These are phyloP conservation scores for Leishmania martiniquensis DNA, from an alignment of 208 protist genomes.

Conservation along the genomic window DNA sequence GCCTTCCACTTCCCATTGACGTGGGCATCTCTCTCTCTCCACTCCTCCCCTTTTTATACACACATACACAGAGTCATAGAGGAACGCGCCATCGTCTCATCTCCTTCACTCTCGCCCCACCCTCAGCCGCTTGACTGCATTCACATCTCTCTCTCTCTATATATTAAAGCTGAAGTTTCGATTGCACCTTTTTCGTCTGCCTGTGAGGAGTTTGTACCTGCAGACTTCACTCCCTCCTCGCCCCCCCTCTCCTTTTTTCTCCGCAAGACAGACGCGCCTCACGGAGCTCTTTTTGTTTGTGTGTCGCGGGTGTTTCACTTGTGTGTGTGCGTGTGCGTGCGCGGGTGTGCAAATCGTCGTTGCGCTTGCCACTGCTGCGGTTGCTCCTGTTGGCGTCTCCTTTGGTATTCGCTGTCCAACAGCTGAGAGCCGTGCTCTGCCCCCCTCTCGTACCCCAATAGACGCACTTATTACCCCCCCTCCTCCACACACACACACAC, in stretches of 20 bases:
- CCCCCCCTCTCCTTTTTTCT: neutral
- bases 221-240: no score
- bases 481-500: no score
- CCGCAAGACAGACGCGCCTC: neutral
- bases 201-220: neutral
- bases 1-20: neutral
- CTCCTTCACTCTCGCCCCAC: conserved; percentile 1
- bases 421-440: neutral
- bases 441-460: neutral
- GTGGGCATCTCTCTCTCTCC: neutral
- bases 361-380: neutral
- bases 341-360: neutral
- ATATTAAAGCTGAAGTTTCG: neutral
- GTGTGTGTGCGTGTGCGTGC: neutral
- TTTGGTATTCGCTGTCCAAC: neutral
- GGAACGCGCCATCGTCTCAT: conserved; percentile 1
- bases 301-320: neutral
- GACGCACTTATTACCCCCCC: conserved; percentile 10
- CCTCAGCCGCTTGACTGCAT: neutral
- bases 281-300: neutral
- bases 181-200: neutral
- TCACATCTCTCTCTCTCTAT: no score
- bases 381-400: neutral
- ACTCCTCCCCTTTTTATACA: neutral
- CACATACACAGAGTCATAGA: neutral